Percentiles rank a stretch among this genome's conserved stretches.
Conservation (phyloP, 164 flowering plant genomes). For the Aristolochia fimbriata region DNA sequence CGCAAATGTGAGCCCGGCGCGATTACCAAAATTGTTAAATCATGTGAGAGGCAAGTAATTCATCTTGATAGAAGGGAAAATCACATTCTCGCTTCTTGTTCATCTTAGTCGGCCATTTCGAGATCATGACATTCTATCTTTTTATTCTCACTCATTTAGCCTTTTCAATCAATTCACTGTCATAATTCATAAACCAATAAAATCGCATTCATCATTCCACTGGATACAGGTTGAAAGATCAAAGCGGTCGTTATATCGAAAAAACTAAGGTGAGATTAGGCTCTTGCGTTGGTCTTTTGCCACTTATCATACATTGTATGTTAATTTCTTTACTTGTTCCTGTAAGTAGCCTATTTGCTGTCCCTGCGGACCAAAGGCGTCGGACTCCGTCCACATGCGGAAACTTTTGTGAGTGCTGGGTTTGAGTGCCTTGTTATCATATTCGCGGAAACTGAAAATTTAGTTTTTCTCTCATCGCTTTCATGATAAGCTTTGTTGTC, state of each 20-base stretch:
- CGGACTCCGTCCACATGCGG: slow-evolving; percentile 91
- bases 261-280: slow-evolving; percentile 44
- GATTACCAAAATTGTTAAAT: slow-evolving; percentile 47
- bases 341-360: slow-evolving; percentile 78
- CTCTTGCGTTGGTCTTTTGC: not conserved
- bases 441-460: no score
- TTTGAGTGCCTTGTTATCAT: no score
- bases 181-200: no score
- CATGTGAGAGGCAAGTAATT: slow-evolving; percentile 66
- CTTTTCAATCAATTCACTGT: no score
- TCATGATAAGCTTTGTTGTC: slow-evolving; percentile 4
- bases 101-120: no score
- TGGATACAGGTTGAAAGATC: slow-evolving; percentile 60
- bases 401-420: slow-evolving; percentile 53
- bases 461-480: not conserved
- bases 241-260: slow-evolving; percentile 62
- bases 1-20: slow-evolving; percentile 87
- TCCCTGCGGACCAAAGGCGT: slow-evolving; percentile 74
- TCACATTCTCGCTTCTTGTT: not conserved
- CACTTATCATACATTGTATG: not conserved
- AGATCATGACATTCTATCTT: no score
- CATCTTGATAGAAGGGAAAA: no score
- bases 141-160: no score
- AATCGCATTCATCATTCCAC: not conserved
- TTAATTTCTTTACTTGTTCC: slow-evolving; percentile 1